Evolutionary conservation across 345 rosid species (phyloP).

Genomic region (Aquilaria sinensis): DNA sequence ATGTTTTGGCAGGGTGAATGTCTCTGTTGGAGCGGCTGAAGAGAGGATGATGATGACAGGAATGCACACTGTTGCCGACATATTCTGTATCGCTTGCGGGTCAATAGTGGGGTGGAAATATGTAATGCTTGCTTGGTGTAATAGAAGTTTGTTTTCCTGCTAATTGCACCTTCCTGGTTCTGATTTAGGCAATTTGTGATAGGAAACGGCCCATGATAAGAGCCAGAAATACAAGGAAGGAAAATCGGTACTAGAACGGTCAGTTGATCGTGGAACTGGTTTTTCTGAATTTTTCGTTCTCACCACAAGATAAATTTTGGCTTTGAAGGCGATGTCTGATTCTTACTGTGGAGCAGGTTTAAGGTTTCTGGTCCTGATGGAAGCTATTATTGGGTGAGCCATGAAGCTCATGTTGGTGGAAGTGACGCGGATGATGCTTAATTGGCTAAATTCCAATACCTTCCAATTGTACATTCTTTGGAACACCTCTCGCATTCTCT

Average conservation of each 20-base stretch:
- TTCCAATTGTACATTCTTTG: conserved; percentile 43
- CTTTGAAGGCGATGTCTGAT: conserved; percentile 7
- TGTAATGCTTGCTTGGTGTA: conserved; percentile 40
- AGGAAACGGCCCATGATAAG: conserved; percentile 90
- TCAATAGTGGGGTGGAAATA: conserved; percentile 98
- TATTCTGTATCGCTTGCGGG: conserved; percentile 95
- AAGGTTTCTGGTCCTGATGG: conserved; percentile 92
- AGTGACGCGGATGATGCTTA: conserved; percentile 94
- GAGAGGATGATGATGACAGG: conserved; percentile 90
- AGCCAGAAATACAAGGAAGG: conserved; percentile 98
- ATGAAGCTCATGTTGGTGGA: conserved; percentile 67
- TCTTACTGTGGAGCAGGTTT: conserved; percentile 53
- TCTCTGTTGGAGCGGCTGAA: conserved; percentile 60
- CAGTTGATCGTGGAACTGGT: conserved; percentile 23
- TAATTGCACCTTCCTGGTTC: conserved; percentile 11
- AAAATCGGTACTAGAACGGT: conserved; percentile 93
- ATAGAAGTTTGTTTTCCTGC: conserved; percentile 1
- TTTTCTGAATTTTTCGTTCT: neutral
- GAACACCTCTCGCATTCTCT: conserved; percentile 8
- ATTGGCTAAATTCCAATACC: conserved; percentile 6
- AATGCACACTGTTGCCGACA: conserved; percentile 80
- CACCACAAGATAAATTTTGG: too few species aligned
- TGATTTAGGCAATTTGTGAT: conserved; percentile 28
- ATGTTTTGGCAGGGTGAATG: conserved; percentile 63
- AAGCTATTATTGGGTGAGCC: conserved; percentile 66